These are phyloP conservation scores for Climacium dendroides DNA, from an alignment of 225 moss, liverwort and hornwort genomes.

Conservation along the genomic window DNA sequence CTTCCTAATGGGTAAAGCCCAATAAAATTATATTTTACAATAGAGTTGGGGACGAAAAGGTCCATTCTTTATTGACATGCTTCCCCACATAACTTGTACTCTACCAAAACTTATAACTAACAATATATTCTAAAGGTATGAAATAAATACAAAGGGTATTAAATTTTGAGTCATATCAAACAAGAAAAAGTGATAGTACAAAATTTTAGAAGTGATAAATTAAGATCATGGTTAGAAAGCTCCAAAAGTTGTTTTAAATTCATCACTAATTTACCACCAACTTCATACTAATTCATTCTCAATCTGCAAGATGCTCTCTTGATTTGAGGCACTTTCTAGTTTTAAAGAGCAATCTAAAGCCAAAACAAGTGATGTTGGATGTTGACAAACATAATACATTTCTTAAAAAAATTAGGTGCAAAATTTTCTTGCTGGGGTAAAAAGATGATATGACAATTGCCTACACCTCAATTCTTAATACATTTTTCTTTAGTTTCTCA, in stretches of 20 bases:
- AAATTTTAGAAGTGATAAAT: background rate
- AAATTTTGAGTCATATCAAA: background rate
- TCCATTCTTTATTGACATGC: accelerated
- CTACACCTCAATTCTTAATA: background rate
- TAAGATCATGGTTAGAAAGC: background rate
- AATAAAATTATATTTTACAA: too few species aligned
- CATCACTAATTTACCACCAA: background rate
- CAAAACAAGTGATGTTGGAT: background rate
- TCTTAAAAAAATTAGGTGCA: background rate
- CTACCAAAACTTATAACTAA: background rate
- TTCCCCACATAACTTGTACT: background rate
- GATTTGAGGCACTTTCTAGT: background rate
- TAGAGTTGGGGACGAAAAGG: background rate
- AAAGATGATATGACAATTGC: background rate
- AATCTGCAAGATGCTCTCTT: background rate
- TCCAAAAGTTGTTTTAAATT: background rate
- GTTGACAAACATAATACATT: background rate
- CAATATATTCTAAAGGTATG: background rate
- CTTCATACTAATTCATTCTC: background rate
- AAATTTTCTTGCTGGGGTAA: background rate
- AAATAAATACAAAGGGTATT: accelerated
- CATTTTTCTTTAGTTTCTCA: accelerated
- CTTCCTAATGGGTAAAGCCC: background rate
- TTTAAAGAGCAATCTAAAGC: too few species aligned
- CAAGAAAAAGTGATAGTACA: background rate